Conservation (phyloP, 257 asterid species). For the Solanum medicagineum region DNA sequence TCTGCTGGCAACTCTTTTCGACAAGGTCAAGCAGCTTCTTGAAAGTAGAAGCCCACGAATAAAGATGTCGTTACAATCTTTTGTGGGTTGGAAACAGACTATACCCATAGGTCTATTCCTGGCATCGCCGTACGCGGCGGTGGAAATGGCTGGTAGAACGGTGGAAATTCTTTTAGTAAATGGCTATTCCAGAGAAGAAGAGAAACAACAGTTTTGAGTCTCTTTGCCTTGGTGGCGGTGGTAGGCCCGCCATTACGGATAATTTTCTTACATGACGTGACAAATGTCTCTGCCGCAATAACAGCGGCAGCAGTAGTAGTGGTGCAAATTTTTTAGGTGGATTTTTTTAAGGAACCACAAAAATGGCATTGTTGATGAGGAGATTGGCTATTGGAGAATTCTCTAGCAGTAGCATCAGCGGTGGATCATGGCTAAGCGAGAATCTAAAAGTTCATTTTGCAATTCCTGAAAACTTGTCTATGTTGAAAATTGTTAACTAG, state of each 20-base stretch:
- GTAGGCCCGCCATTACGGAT: neutral
- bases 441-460: too few species aligned
- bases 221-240: neutral
- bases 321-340: neutral
- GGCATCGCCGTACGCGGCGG: neutral
- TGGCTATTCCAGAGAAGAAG: neutral
- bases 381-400: neutral
- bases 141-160: neutral
- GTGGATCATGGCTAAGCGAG: too few species aligned
- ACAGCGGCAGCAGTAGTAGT: too few species aligned
- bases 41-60: slow-evolving; percentile 87
- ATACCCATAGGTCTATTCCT: slow-evolving; percentile 60
- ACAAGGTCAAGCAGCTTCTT: slow-evolving; percentile 99
- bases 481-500: too few species aligned
- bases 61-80: slow-evolving; percentile 84
- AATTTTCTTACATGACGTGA: too few species aligned
- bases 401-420: too few species aligned
- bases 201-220: neutral
- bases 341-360: neutral
- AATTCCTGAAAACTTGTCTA: too few species aligned
- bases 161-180: neutral
- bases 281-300: neutral
- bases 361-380: neutral
- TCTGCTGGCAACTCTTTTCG: slow-evolving; percentile 98
- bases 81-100: slow-evolving; percentile 59